A percentile compares a stretch with the other conserved stretches of the same genome.
Conservation (phyloP, 305 asterid species). For the Fraxinus angustifolia region DNA sequence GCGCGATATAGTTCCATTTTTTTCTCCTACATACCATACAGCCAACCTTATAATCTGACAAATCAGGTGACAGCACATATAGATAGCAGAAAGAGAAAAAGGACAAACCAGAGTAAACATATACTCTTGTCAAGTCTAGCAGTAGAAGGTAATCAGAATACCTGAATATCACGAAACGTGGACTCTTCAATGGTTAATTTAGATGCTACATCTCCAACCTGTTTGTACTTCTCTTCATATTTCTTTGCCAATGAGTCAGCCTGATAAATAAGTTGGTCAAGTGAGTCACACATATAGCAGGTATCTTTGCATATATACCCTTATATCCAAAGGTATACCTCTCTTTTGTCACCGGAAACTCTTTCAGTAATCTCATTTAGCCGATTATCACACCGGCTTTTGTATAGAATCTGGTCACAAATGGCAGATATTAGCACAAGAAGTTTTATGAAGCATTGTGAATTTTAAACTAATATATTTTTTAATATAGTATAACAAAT, state of each 20-base stretch:
- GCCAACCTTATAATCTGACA: conserved; percentile 20
- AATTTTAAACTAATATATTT: conserved; percentile 6
- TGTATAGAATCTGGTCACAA: conserved; percentile 68
- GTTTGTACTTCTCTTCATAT: conserved; percentile 91
- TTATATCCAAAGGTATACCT: conserved; percentile 46
- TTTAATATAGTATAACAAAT: conserved; percentile 4
- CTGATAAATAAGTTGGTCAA: conserved; percentile 40
- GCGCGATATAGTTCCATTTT: conserved; percentile 87
- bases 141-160: conserved; percentile 25
- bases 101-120: conserved; percentile 4
- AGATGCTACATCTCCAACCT: conserved; percentile 90
- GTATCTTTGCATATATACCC: not conserved
- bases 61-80: conserved; percentile 9
- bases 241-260: conserved; percentile 77
- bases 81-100: not conserved
- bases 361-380: conserved; percentile 82
- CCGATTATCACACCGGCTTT: conserved; percentile 93
- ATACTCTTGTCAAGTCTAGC: conserved; percentile 8
- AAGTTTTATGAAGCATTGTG: conserved; percentile 11
- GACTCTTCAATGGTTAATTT: conserved; percentile 93
- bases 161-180: conserved; percentile 97
- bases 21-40: conserved; percentile 55
- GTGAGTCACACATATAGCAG: conserved; percentile 27
- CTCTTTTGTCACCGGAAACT: conserved; percentile 76
- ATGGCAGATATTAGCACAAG: conserved; percentile 25